Evolutionary conservation across 75 land plant genomes (phyloP), one percentile per base, ranked within the genome.

Genomic region (Chamaecyparis obtusa): DNA sequence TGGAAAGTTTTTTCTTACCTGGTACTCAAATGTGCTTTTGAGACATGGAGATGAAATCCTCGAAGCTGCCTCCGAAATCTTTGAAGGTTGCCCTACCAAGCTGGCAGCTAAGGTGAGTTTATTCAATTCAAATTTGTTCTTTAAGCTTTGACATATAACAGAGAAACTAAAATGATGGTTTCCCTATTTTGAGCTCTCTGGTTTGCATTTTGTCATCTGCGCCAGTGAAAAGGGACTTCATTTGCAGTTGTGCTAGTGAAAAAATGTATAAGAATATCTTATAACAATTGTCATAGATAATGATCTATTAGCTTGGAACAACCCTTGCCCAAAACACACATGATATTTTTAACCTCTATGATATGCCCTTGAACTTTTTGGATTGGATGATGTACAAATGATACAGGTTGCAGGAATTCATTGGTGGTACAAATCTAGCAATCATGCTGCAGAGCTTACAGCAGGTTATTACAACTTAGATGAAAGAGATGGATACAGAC

Each of bases 21-120:
- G 96, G 98, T 95, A 96, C 30, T 96, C 98, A 27, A 90, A 91
- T 86, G 90, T 89, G 74, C 88, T 96, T 35, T 49, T 95, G 46
- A 85, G 43, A 69, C 98, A 96, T 86, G 98, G 95, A 19, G 95
- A 96, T 86, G 91, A 86, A 83, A 90, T 96, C n/a, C 95, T 96
- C 14, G 94, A 93, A 48, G 94, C 86, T 72, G 96, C 98, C 36
- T 91, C 90, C 24, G 33, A 89, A 76, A 88, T 82, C 24, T 94
- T 96, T 83, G 49, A 87, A 7, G 94, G 94, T 8, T 91, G 88
- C 89, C 89, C 88, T 75, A 79, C 90, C 85, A 94, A 87, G 84
- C 86, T 96, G 33, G 92, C 96, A 77, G 93, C 96, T 1, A 96
- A 96, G 90, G 96, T 94, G 85, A 82, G 87, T 32, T 71, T 32